phyloP scores from a whole-genome alignment of 768 basidiomycete genomes.

The Leccinum truebloodii region DNA sequence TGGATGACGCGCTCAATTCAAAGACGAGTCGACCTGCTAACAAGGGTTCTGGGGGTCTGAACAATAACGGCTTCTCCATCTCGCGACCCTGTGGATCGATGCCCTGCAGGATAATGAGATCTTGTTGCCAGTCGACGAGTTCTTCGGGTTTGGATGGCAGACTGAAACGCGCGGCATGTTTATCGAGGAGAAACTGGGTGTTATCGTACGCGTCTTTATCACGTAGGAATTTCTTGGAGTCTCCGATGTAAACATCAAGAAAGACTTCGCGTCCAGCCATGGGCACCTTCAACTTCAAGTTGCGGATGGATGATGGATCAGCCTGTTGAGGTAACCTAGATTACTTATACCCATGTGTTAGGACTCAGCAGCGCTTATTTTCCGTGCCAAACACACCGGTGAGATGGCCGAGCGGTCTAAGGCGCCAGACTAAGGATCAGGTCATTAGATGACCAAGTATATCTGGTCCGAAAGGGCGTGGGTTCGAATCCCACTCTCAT shows the following conservation, averaged over 20 bases:
- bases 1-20: constrained; percentile 38
- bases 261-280: constrained; percentile 25
- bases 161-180: constrained; percentile 43
- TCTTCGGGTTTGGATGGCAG: constrained; percentile 40
- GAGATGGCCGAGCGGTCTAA: constrained; percentile 64
- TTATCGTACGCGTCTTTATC: constrained; percentile 34
- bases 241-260: constrained; percentile 47
- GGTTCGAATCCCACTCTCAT: constrained; percentile 44
- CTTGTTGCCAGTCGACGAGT: constrained; percentile 44
- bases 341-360: not conserved
- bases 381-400: constrained; percentile 1
- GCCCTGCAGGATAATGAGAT: constrained; percentile 42
- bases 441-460: constrained; percentile 30
- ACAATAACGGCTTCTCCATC: constrained; percentile 30
- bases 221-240: constrained; percentile 28
- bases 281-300: not conserved
- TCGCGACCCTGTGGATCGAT: constrained; percentile 36
- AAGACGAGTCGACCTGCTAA: constrained; percentile 44
- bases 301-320: not conserved
- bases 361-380: not conserved
- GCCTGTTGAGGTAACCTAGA: too few relatives aligned
- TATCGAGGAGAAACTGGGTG: constrained; percentile 36
- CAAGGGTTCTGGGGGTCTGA: constrained; percentile 39
- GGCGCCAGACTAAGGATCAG: constrained; percentile 59
- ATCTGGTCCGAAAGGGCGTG: constrained; percentile 44